Evolutionary conservation across 805 yeast species (phyloP), one percentile per base, ranked within the genome.

Genomic region (Tetrapisispora taiwanensis): DNA sequence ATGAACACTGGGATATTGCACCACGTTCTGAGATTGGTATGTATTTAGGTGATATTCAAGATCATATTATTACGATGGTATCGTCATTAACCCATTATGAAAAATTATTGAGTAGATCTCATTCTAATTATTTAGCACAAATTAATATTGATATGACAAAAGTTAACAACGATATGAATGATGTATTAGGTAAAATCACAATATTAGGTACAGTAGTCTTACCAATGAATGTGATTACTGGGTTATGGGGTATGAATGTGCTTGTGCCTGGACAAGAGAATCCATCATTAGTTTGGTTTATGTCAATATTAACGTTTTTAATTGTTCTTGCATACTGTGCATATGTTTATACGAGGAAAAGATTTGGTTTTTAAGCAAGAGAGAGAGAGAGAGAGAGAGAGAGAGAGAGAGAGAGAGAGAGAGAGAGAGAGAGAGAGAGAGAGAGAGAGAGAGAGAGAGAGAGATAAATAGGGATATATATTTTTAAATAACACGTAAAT

Each of bases 201-300:
- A 81, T 89, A 35, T 66, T 90, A 49, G 98, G 97, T 74, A 87
- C 97, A 0, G 86, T 92, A 45, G 96, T 92, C 18, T 69, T 92
- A 46, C 98, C 98, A 3, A 77, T 92, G 76, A 92, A 92, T 59
- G 86, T 92, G 44, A 82, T 92, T 19, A 92, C 98, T 0, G 98
- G 98, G 18, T 67, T 92, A 39, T 92, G 97, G 97, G 98, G 98
- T 45, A 92, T 92, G 98, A 92, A 92, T 67, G 95, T 92, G 52
- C 56, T 86, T 10, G 98, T 92, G 30, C 98, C 98, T 0, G 98
- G 98, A 0, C 97, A 90, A 60, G 75, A 71, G 24, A 64, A 66
- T 7, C 75, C 72, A n/a, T 73, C 78, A 7, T 62, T 84, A 49
- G 53, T 60, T 2, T 84, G 92, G 92, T 84, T 84, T 58, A 76